A percentile compares a stretch with the other conserved stretches of the same genome.
These are phyloP conservation scores for Hypericum androsaemum DNA, from an alignment of 345 rosid species.

Conservation along the genomic window DNA sequence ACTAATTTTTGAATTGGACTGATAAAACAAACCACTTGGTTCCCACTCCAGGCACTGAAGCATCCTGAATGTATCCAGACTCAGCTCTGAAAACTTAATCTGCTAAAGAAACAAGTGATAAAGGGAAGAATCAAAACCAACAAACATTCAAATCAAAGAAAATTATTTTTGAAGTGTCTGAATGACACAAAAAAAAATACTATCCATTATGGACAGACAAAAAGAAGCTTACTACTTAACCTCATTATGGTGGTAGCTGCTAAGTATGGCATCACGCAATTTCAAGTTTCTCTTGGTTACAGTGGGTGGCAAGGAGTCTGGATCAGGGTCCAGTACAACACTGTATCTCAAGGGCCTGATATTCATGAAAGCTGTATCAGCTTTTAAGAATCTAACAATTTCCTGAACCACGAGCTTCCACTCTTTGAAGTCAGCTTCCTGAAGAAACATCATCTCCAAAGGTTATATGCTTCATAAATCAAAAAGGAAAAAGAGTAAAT, in stretches of 20 bases:
- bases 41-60: constrained; percentile 98
- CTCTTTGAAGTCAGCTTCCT: constrained; percentile 94
- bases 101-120: constrained; percentile 22
- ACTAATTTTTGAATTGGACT: constrained; percentile 40
- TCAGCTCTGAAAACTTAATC: constrained; percentile 96
- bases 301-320: constrained; percentile 50
- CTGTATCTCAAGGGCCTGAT: constrained; percentile 90
- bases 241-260: constrained; percentile 87
- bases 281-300: constrained; percentile 51
- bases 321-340: constrained; percentile 64
- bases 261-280: constrained; percentile 74
- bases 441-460: constrained; percentile 33
- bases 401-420: constrained; percentile 98
- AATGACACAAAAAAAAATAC: constrained; percentile 11
- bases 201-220: constrained; percentile 8
- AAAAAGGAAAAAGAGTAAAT: no score
- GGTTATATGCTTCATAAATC: no score
- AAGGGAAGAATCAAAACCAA: not conserved
- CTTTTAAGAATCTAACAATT: constrained; percentile 84
- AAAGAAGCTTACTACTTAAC: constrained; percentile 34
- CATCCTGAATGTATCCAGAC: constrained; percentile 88
- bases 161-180: not conserved
- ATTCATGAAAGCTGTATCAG: constrained; percentile 89
- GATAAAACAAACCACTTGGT: constrained; percentile 84
- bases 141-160: not conserved